Percentiles rank a stretch among this genome's conserved stretches.
These are phyloP conservation scores for Dipodascopsis uninucleata DNA, from an alignment of 805 yeast species.

Conservation along the genomic window DNA sequence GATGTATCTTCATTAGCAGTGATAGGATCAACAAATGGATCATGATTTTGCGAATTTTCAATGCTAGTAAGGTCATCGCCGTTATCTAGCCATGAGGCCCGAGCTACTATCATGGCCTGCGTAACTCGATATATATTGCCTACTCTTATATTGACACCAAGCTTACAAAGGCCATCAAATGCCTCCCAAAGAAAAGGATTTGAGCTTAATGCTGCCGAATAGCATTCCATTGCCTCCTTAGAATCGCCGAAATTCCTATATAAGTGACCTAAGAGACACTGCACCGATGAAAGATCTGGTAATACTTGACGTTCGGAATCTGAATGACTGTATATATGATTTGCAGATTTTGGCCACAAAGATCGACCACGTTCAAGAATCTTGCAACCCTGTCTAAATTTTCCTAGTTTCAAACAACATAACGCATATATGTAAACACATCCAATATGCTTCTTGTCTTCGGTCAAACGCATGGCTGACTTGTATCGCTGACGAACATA, in stretches of 20 bases:
- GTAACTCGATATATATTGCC: slow-evolving; percentile 36
- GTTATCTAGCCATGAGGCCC: slow-evolving; percentile 24
- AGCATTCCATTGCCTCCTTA: slow-evolving; percentile 62
- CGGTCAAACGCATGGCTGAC: slow-evolving; percentile 52
- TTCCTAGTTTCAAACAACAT: slow-evolving; percentile 55
- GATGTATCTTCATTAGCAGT: not conserved
- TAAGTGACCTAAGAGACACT: slow-evolving; percentile 66
- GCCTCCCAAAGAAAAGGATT: slow-evolving; percentile 89
- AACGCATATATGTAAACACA: slow-evolving; percentile 73
- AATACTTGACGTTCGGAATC: slow-evolving; percentile 28
- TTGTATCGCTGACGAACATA: slow-evolving; percentile 57
- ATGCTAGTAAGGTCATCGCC: slow-evolving; percentile 8
- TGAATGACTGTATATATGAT: slow-evolving; percentile 14
- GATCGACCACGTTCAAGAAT: slow-evolving; percentile 17
- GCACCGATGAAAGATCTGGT: slow-evolving; percentile 72
- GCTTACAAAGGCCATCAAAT: slow-evolving; percentile 60
- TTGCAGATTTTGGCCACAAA: slow-evolving; percentile 21
- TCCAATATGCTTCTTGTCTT: slow-evolving; percentile 58
- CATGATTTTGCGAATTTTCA: slow-evolving; percentile 20
- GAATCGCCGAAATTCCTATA: slow-evolving; percentile 56
- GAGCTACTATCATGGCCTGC: slow-evolving; percentile 22
- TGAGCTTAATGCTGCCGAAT: slow-evolving; percentile 61
- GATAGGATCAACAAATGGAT: slow-evolving; percentile 15
- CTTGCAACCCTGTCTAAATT: slow-evolving; percentile 53
- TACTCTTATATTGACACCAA: slow-evolving; percentile 55